These are phyloP conservation scores for Solanum corneliomulleri DNA, from an alignment of 257 asterid species.

Conservation along the genomic window DNA sequence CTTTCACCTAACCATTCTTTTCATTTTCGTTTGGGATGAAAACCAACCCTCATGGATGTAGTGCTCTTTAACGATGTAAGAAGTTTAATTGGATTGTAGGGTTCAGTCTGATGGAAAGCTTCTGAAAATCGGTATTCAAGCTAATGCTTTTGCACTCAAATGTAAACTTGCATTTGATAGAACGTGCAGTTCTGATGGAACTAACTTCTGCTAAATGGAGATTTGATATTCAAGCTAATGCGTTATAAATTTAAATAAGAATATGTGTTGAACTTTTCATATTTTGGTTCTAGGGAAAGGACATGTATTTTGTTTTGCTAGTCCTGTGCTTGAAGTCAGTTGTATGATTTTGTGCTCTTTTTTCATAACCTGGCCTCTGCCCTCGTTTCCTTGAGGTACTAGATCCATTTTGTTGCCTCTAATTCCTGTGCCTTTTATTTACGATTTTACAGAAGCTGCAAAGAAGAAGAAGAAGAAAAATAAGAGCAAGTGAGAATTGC, in stretches of 20 bases:
- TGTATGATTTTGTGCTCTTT: not conserved
- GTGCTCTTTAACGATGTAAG: not conserved
- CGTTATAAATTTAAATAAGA: not conserved
- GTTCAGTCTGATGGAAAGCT: not conserved
- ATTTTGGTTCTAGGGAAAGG: not conserved
- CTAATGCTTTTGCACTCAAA: not conserved
- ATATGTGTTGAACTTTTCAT: not conserved
- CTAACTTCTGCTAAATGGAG: not conserved
- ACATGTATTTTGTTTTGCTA: not conserved
- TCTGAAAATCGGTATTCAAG: not conserved
- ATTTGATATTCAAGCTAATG: not conserved
- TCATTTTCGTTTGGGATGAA: not conserved
- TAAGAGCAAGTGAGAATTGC: slow-evolving; percentile 70
- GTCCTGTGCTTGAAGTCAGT: not conserved
- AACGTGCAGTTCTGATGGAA: not conserved
- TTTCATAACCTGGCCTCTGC: not conserved
- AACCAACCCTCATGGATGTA: not conserved
- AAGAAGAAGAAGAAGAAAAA: slow-evolving; percentile 94
- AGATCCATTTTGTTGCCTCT: not conserved
- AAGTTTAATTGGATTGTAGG: not conserved
- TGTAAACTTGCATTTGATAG: not conserved
- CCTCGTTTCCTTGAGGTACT: not conserved
- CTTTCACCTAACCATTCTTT: not conserved
- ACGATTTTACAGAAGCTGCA: slow-evolving; percentile 50
- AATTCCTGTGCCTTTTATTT: slow-evolving; percentile 4